Evolutionary conservation across 257 asterid genomes (phyloP), one percentile per base, ranked within the genome.

Genomic region (Solanum corneliomulleri): DNA sequence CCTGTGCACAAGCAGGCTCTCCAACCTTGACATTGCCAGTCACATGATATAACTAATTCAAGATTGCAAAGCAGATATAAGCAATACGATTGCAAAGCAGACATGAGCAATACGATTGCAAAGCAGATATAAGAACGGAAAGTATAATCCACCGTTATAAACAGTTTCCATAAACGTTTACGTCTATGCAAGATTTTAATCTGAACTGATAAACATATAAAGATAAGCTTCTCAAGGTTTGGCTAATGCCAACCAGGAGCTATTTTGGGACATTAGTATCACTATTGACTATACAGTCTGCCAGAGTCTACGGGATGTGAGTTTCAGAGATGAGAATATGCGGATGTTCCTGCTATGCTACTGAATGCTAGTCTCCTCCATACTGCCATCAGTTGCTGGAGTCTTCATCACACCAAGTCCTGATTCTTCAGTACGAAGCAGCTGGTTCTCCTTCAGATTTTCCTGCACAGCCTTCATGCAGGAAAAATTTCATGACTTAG

Each of bases 381-480:
- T 81, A 49, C 64, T 33, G 18, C 80, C 62, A 37, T 87, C 88
- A n/a, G 86, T 44, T 68, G 87, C 90, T 5, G 86, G 87, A 62
- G 4, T 88, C 76, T 20, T 87, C 6, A 87, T 76, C 41, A 39
- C 91, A 72, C 21, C 27, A 85, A 70, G 42, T 41, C 82, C 77
- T 90, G 2, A 74, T 86, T 66, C 86, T 86, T 27, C 92, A 49
- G 74, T 84, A 86, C 60, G 91, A 39, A 87, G 94, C 74, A 84
- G 89, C 81, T 86, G 94, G 86, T 86, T 91, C 45, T 92, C 96
- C 86, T 88, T 91, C 85, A 90, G 89, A 84, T 93, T 96, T 82
- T 94, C 97, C 95, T 97, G 98, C 60, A 96, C 89, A 87, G 98
- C 99, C 98, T 96, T 87, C 72, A 86, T 77, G 87, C 47, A 82